These are phyloP conservation scores for Hamigera avellanea DNA, from an alignment of 495 filamentous ascomycete genomes.

Conservation along the genomic window DNA sequence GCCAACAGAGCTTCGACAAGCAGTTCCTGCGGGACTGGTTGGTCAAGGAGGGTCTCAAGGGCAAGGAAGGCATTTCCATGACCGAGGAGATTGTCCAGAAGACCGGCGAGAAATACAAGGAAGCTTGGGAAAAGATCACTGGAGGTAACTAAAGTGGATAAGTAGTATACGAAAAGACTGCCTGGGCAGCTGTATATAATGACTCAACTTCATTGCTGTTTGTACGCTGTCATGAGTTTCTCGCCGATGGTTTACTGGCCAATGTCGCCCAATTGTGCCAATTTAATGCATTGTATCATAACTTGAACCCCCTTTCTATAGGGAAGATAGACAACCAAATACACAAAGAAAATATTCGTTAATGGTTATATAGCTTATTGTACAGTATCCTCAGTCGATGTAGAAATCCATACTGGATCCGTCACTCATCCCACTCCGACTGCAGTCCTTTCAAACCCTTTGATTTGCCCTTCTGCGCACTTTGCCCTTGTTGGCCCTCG, in stretches of 20 bases:
- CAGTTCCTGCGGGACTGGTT: conserved; percentile 87
- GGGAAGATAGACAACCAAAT: conserved; percentile 1
- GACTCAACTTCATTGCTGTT: no score
- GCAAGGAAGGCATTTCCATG: conserved; percentile 56
- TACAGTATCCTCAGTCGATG: not conserved
- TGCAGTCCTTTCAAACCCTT: conserved; percentile 26
- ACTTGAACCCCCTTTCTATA: no score
- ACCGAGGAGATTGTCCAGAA: conserved; percentile 50
- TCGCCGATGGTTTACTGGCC: no score
- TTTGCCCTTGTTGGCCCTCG: conserved; percentile 9
- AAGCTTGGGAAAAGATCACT: conserved; percentile 62
- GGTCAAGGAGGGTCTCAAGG: conserved; percentile 54
- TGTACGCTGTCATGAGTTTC: no score
- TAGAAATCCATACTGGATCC: not conserved
- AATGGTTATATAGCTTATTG: not conserved
- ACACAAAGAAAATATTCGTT: not conserved
- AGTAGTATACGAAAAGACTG: conserved; percentile 2
- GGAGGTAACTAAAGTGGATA: conserved; percentile 26
- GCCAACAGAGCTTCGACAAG: conserved; percentile 85
- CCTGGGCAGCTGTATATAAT: no score
- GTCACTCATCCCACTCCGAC: conserved; percentile 22
- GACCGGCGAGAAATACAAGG: conserved; percentile 54
- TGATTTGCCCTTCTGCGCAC: not conserved
- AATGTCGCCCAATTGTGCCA: no score
- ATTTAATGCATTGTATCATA: not conserved